These are phyloP conservation scores for Termitomyces sp. DNA, from an alignment of 768 basidiomycete species.

Conservation along the genomic window DNA sequence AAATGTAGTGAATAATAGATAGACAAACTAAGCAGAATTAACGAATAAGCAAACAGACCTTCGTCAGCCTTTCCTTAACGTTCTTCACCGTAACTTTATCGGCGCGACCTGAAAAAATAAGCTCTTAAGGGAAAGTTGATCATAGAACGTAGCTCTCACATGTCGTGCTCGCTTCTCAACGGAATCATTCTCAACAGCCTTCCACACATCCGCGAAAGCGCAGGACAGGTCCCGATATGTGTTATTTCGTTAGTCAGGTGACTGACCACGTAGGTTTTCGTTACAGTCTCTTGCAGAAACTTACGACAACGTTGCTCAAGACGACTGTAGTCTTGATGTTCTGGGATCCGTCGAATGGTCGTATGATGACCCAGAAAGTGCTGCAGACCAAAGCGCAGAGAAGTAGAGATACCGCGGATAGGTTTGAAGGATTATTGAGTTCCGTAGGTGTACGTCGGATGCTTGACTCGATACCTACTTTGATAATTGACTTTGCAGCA, in stretches of 20 bases:
- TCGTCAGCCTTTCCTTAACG: conserved; percentile 48
- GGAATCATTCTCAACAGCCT: conserved; percentile 49
- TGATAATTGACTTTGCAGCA: conserved; percentile 30
- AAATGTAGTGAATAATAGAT: not conserved
- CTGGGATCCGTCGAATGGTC: conserved; percentile 55
- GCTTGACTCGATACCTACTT: conserved; percentile 48
- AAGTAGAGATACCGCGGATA: conserved; percentile 50
- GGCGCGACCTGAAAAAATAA: conserved; percentile 45
- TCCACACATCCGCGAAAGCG: conserved; percentile 61
- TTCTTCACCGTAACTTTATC: conserved; percentile 50
- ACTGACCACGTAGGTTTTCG: conserved; percentile 50
- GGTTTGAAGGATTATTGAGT: conserved; percentile 53
- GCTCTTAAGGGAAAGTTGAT: conserved; percentile 1
- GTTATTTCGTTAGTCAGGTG: conserved; percentile 56
- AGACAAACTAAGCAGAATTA: not conserved
- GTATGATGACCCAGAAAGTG: conserved; percentile 50
- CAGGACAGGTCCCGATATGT: conserved; percentile 43
- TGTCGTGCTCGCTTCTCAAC: conserved; percentile 32
- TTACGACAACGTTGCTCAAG: conserved; percentile 56
- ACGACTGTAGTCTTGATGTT: conserved; percentile 50
- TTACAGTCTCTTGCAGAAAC: conserved; percentile 48
- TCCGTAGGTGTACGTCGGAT: conserved; percentile 57
- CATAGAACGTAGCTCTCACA: conserved; percentile 19
- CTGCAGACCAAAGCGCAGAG: conserved; percentile 46
- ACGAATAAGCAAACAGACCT: conserved; percentile 28